Conservation (phyloP, 495 filamentous ascomycete species). For the Penicillium bovifimosum region DNA sequence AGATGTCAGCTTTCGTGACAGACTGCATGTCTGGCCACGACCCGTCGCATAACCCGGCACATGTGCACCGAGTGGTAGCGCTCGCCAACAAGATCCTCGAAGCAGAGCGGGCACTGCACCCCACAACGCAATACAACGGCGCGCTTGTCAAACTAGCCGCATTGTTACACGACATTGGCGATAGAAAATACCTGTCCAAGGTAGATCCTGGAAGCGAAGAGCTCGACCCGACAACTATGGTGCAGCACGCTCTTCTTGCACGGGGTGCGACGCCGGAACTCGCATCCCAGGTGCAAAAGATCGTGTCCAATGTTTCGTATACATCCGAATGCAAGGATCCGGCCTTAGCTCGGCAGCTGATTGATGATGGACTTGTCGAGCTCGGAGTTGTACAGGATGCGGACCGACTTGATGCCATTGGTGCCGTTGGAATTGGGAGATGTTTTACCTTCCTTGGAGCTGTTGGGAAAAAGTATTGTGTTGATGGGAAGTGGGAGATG, state of each 20-base stretch:
- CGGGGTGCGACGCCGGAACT: constrained; percentile 49
- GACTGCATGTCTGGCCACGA: constrained; percentile 78
- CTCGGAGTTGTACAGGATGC: constrained; percentile 85
- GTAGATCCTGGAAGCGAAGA: neutral
- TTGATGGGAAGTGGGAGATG: constrained; percentile 47
- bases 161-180: constrained; percentile 81
- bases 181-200: constrained; percentile 65
- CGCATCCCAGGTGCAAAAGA: constrained; percentile 57
- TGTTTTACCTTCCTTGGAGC: constrained; percentile 73
- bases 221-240: constrained; percentile 45
- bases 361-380: constrained; percentile 58
- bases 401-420: constrained; percentile 83
- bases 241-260: constrained; percentile 52
- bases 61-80: constrained; percentile 72
- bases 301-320: constrained; percentile 72
- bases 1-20: constrained; percentile 54
- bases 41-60: constrained; percentile 76
- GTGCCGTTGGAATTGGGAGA: constrained; percentile 74
- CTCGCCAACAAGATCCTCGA: constrained; percentile 59
- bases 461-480: constrained; percentile 36
- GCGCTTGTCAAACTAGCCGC: constrained; percentile 64
- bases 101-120: constrained; percentile 32
- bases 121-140: constrained; percentile 38
- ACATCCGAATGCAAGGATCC: constrained; percentile 64
- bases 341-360: constrained; percentile 41